Conservation (phyloP, 2,329 filamentous ascomycete species). For the Penicillium sp. region DNA sequence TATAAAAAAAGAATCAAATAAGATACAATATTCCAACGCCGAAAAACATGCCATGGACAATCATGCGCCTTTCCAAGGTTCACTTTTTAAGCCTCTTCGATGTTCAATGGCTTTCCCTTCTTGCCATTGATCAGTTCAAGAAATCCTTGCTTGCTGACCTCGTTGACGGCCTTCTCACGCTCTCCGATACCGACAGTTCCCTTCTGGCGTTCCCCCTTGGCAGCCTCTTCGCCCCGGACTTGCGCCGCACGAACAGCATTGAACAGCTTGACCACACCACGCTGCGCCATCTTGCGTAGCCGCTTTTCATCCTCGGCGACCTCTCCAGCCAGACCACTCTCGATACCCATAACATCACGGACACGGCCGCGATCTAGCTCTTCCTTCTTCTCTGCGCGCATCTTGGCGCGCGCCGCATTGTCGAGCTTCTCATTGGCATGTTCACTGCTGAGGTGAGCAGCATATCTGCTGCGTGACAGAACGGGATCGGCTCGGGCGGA, state of each 20-base stretch:
- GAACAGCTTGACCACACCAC: conserved; percentile 93
- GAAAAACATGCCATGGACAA: conserved; percentile 29
- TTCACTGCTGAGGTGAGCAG: conserved; percentile 66
- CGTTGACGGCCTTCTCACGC: conserved; percentile 81
- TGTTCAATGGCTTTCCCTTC: conserved; percentile 48
- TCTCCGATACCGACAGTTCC: conserved; percentile 74
- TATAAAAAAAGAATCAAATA: conserved; percentile 14
- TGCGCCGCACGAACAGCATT: conserved; percentile 92
- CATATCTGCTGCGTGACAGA: conserved; percentile 74
- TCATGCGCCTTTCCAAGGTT: conserved; percentile 16
- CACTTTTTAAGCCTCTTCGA: conserved; percentile 40
- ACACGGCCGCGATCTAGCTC: conserved; percentile 83
- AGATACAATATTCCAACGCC: conserved; percentile 31
- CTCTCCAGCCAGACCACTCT: conserved; percentile 49
- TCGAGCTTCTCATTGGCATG: conserved; percentile 74
- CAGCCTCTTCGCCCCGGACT: conserved; percentile 76
- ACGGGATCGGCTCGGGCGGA: conserved; percentile 83
- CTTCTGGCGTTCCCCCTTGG: conserved; percentile 59
- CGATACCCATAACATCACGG: conserved; percentile 72
- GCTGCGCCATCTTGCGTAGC: conserved; percentile 80
- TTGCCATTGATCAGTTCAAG: conserved; percentile 73
- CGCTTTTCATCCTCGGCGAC: conserved; percentile 68
- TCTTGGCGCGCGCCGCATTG: conserved; percentile 69
- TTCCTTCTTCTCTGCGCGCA: conserved; percentile 73
- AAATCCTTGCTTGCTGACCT: conserved; percentile 97